Evolutionary conservation across 495 filamentous ascomycete species (phyloP).

Genomic region (Platismatia glauca): DNA sequence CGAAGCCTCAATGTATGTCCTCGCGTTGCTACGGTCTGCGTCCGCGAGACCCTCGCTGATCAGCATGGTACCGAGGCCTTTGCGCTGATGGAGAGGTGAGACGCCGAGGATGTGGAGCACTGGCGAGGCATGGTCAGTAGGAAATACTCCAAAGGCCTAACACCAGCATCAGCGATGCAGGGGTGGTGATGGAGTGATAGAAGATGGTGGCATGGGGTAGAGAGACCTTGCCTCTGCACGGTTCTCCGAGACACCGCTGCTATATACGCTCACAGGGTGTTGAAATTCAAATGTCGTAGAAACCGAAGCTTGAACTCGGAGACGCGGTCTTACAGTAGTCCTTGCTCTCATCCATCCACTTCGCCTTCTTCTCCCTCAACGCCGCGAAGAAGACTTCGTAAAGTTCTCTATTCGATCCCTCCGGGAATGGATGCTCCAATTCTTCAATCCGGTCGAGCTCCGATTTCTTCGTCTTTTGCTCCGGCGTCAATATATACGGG

Average conservation of each 20-base stretch:
- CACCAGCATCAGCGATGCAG: background rate
- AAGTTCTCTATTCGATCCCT: slow-evolving; percentile 15
- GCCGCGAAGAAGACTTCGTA: slow-evolving; percentile 16
- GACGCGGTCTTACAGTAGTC: slow-evolving; percentile 14
- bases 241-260: no score
- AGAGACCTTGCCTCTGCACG: background rate
- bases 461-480: slow-evolving; percentile 11
- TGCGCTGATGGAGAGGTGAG: slow-evolving; percentile 37
- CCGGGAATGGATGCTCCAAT: background rate
- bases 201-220: background rate
- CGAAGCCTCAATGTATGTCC: slow-evolving; percentile 48
- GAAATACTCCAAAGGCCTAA: background rate
- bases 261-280: background rate
- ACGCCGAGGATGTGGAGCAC: slow-evolving; percentile 38
- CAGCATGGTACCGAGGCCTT: slow-evolving; percentile 41
- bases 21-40: slow-evolving; percentile 40
- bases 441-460: background rate
- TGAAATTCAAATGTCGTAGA: background rate
- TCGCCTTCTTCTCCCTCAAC: slow-evolving; percentile 10
- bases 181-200: background rate
- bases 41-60: slow-evolving; percentile 40
- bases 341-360: slow-evolving; percentile 13
- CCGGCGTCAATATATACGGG: slow-evolving; percentile 15
- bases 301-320: background rate
- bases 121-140: background rate